A percentile compares a stretch with the other conserved stretches of the same genome.
These are phyloP conservation scores for Saccharomyces kudriavzevii DNA, from an alignment of 805 yeast genomes.

Conservation along the genomic window DNA sequence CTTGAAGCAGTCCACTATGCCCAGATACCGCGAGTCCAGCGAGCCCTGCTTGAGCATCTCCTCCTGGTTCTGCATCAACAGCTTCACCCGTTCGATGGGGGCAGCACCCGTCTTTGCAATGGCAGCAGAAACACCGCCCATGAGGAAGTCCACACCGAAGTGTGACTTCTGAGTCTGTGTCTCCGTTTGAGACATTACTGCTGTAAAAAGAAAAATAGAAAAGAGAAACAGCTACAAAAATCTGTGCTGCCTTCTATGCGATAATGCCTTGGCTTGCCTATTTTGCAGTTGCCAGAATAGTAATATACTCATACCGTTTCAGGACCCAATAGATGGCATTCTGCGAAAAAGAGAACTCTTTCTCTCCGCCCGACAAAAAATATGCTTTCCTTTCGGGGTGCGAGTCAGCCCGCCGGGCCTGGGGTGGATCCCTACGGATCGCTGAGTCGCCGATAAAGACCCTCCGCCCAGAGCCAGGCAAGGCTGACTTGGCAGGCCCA, in stretches of 20 bases:
- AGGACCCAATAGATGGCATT: neutral
- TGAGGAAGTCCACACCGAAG: slow-evolving; percentile 58
- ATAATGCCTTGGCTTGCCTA: neutral
- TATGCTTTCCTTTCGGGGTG: neutral
- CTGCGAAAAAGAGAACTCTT: neutral
- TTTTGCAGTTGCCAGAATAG: neutral
- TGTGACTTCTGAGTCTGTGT: slow-evolving; percentile 12
- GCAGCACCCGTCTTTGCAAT: slow-evolving; percentile 94
- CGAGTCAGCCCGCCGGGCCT: neutral
- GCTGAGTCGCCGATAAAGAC: neutral
- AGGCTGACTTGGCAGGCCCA: neutral
- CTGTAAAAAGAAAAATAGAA: neutral
- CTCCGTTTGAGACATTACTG: neutral
- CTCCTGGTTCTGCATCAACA: slow-evolving; percentile 94
- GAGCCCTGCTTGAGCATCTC: slow-evolving; percentile 98
- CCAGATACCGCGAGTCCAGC: slow-evolving; percentile 74
- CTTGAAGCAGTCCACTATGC: slow-evolving; percentile 88
- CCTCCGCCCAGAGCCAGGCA: neutral
- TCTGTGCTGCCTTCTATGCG: neutral
- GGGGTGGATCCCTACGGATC: neutral
- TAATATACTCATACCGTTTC: neutral
- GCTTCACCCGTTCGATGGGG: slow-evolving; percentile 94
- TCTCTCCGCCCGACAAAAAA: neutral
- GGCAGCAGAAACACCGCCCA: slow-evolving; percentile 98
- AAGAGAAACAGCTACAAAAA: neutral